Evolutionary conservation across 1,284 basidiomycete species (phyloP), one percentile per base, ranked within the genome.

Genomic region (Coniferiporia weirii): DNA sequence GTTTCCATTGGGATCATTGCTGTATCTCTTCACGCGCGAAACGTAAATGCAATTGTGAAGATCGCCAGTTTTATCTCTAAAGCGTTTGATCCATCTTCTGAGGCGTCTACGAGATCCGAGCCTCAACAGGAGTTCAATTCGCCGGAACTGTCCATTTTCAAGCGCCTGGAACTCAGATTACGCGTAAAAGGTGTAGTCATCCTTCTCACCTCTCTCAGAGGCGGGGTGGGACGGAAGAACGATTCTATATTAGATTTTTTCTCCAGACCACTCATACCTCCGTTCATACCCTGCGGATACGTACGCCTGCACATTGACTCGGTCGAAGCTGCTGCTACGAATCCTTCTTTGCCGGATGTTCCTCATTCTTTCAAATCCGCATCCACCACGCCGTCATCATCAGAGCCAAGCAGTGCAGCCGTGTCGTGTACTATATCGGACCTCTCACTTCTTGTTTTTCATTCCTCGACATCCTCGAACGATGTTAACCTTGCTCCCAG

Each of bases 271-370:
- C 72, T 86, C 22, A 67, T 77, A 7, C 82, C 84, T 48, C 84
- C 82, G 15, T 69, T 65, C 45, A 66, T 84, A 6, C 66, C 73
- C 3, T 69, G 71, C 51, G 75, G 79, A 32, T 89, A 82, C 66
- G 63, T 81, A 44, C 81, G 89, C 15, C 57, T 87, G 3, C 75
- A 84, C 62, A 60, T 89, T 13, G 86, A 91, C 51, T 68, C 66
- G 6, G 66, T 82, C 46, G 73, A 69, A 22, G 72, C 67, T 3
- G 32, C 15, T 7, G n/a, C 48, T n/a, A 47, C 35, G 10, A 19
- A n/a, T 34, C 40, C 19, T 45, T 20, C 19, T 36, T 43, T 34
- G 3, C 7, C 22, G 35, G 27, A 17, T 32, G 22, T 15, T 43
- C 47, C 36, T 44, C 34, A 40, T 15, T n/a, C 38, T 2, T 22